These are phyloP conservation scores for Poa annua DNA, from an alignment of 176 grass and related monocot species.

Conservation along the genomic window DNA sequence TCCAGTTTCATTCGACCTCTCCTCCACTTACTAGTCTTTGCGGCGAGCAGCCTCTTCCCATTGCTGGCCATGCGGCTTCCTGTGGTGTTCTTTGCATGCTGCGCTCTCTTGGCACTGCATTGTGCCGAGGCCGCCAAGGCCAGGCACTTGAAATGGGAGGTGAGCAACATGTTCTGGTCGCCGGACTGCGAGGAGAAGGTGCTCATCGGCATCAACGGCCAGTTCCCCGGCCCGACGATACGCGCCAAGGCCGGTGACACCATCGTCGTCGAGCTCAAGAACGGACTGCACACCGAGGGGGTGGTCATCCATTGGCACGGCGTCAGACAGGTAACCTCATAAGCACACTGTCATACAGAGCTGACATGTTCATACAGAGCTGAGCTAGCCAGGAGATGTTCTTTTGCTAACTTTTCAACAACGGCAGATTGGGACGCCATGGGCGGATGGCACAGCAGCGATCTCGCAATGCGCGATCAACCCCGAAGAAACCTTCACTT, in stretches of 20 bases:
- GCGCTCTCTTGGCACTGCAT: slow-evolving; percentile 25
- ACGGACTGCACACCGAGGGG: slow-evolving; percentile 72
- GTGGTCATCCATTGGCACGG: slow-evolving; percentile 95
- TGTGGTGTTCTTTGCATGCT: slow-evolving; percentile 23
- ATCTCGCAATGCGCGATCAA: slow-evolving; percentile 95
- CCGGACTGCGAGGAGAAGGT: slow-evolving; percentile 78
- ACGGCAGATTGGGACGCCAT: slow-evolving; percentile 77
- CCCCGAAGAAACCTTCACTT: slow-evolving; percentile 78
- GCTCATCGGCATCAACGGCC: slow-evolving; percentile 78
- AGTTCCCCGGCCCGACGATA: slow-evolving; percentile 79
- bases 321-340: slow-evolving; percentile 63
- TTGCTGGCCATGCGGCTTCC: slow-evolving; percentile 40
- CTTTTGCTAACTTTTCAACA: background rate
- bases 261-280: slow-evolving; percentile 72
- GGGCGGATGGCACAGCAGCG: slow-evolving; percentile 82
- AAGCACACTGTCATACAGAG: background rate
- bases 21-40: slow-evolving; percentile 38
- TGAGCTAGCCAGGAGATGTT: background rate
- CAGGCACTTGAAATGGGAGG: slow-evolving; percentile 75
- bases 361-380: slow-evolving; percentile 23
- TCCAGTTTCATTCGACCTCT: slow-evolving; percentile 6
- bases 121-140: slow-evolving; percentile 49
- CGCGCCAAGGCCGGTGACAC: slow-evolving; percentile 69
- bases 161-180: slow-evolving; percentile 72
- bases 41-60: background rate